phyloP scores from a whole-genome alignment of 2,329 filamentous ascomycete species.

The Penicillium hordei region DNA sequence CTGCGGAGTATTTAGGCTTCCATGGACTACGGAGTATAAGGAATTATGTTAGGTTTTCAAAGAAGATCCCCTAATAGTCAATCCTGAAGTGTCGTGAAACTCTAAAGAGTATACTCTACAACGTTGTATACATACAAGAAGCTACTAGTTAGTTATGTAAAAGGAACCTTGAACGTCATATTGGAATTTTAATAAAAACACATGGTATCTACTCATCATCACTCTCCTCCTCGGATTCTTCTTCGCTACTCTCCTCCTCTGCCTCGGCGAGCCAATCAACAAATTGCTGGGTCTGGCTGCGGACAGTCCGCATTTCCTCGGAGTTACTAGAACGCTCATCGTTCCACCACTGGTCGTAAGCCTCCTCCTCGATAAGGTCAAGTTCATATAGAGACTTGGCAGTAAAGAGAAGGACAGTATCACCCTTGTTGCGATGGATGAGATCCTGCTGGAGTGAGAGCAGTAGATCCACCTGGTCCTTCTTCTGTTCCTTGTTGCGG shows the following conservation, averaged over 20 bases:
- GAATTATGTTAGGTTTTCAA: not conserved
- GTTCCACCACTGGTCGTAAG: conserved; percentile 84
- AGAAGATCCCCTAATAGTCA: not conserved
- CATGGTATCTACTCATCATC: conserved; percentile 39
- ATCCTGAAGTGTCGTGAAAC: not conserved
- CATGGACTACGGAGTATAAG: not conserved
- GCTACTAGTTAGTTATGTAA: no score
- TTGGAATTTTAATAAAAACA: conserved; percentile 2
- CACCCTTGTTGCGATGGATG: conserved; percentile 61
- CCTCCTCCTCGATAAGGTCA: conserved; percentile 86
- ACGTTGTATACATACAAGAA: not conserved
- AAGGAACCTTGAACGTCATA: not conserved
- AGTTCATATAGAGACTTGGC: conserved; percentile 81
- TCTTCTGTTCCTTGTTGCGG: conserved; percentile 51
- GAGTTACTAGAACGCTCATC: conserved; percentile 67
- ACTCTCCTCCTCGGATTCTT: conserved; percentile 53
- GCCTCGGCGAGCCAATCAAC: conserved; percentile 83
- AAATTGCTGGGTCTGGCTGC: conserved; percentile 71
- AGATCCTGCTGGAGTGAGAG: conserved; percentile 80
- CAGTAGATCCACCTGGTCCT: conserved; percentile 82
- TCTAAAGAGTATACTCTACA: not conserved
- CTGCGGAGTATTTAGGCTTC: not conserved
- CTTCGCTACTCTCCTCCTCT: conserved; percentile 67
- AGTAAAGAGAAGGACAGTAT: conserved; percentile 70
- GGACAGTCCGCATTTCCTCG: conserved; percentile 68